Evolutionary conservation across 208 protist species (phyloP).

Genomic region (Trypanosoma boissoni): DNA sequence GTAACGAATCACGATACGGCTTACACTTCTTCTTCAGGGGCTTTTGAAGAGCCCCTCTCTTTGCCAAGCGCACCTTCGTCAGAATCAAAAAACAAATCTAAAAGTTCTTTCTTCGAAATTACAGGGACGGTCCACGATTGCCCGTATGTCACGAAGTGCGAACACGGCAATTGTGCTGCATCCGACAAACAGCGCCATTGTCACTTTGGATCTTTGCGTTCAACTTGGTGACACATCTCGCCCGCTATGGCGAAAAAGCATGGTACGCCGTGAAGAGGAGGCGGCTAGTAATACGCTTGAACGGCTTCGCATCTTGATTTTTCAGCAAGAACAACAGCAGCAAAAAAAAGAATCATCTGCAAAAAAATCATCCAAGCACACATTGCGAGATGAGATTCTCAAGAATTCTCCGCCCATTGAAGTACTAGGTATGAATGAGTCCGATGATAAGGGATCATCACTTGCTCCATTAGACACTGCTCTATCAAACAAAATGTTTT

Average conservation of each 20-base stretch:
- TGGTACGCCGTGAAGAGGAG: conserved; percentile 67
- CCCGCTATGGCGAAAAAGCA: conserved; percentile 55
- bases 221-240: conserved; percentile 8
- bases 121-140: background rate
- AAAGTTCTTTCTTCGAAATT: background rate
- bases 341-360: no score
- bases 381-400: conserved; percentile 46
- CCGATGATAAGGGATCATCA: conserved; percentile 1
- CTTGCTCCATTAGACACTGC: no score
- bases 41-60: background rate
- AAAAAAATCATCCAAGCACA: conserved; percentile 28
- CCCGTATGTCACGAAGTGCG: conserved; percentile 15
- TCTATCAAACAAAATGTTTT: conserved; percentile 63
- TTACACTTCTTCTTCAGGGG: background rate
- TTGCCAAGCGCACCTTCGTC: background rate
- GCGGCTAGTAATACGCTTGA: conserved; percentile 60
- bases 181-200: conserved; percentile 19
- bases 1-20: background rate
- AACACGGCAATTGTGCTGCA: conserved; percentile 33
- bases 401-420: conserved; percentile 42
- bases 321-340: conserved; percentile 14
- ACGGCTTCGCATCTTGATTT: conserved; percentile 76
- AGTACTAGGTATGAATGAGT: conserved; percentile 33
- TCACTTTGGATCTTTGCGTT: conserved; percentile 35
- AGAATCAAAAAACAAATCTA: background rate